Conservation (phyloP, 2,329 filamentous ascomycete genomes). For the Penicillium hordei region DNA sequence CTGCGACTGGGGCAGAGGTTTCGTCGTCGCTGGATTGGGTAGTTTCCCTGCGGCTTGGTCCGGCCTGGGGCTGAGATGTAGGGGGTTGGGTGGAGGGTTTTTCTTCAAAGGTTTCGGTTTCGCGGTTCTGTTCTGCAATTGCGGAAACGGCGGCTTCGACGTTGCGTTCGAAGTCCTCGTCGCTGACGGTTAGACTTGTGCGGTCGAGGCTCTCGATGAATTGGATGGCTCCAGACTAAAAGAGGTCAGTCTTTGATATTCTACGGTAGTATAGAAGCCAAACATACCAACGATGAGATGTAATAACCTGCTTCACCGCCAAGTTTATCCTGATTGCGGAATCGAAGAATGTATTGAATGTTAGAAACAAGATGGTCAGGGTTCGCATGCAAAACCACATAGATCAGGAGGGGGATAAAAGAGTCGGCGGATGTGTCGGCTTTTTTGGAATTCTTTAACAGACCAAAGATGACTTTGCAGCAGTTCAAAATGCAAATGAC, state of each 20-base stretch:
- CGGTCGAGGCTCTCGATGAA: constrained; percentile 97
- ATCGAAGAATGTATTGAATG: constrained; percentile 95
- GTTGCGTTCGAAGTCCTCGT: constrained; percentile 92
- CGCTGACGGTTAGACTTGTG: constrained; percentile 86
- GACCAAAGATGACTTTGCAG: constrained; percentile 97
- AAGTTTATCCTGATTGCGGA: constrained; percentile 95
- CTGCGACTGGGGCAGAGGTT: constrained; percentile 71
- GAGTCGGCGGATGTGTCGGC: constrained; percentile 89
- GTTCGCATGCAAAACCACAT: constrained; percentile 90
- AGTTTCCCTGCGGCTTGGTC: constrained; percentile 39
- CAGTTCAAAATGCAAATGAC: constrained; percentile 98
- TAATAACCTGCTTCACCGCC: constrained; percentile 98
- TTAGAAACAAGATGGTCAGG: constrained; percentile 96
- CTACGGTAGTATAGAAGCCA: neutral
- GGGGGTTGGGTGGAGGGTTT: constrained; percentile 52
- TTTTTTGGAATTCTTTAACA: constrained; percentile 85
- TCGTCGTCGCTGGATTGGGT: constrained; percentile 61
- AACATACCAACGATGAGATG: constrained; percentile 78
- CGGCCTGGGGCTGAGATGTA: constrained; percentile 61
- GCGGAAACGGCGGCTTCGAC: constrained; percentile 96
- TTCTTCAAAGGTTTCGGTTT: constrained; percentile 50
- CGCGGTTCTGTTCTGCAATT: constrained; percentile 85
- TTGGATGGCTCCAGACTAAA: constrained; percentile 73
- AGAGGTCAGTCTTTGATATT: constrained; percentile 4
- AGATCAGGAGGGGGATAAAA: constrained; percentile 92